phyloP scores from a whole-genome alignment of 2,329 filamentous ascomycete species.

The Pyricularia sp. region DNA sequence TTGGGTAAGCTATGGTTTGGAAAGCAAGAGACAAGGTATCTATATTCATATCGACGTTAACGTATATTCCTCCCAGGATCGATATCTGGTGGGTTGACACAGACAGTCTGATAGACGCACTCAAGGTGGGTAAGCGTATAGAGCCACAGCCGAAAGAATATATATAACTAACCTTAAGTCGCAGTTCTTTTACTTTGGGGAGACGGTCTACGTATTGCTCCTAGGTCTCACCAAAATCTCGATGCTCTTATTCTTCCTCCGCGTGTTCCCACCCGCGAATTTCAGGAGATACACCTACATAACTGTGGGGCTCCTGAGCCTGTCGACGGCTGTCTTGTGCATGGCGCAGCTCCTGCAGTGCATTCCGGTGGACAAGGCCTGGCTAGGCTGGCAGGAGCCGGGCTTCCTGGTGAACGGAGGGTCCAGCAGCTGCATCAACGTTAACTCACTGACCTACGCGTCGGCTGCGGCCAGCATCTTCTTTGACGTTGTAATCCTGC shows the following conservation, averaged over 20 bases:
- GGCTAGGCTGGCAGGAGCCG: slow-evolving; percentile 24
- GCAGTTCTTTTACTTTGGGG: slow-evolving; percentile 23
- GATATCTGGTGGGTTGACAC: slow-evolving; percentile 26
- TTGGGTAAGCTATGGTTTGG: neutral
- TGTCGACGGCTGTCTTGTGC: slow-evolving; percentile 18
- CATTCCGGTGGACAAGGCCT: slow-evolving; percentile 20
- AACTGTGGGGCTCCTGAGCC: slow-evolving; percentile 16
- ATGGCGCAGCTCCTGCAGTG: slow-evolving; percentile 27
- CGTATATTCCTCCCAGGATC: slow-evolving; percentile 21
- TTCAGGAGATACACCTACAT: slow-evolving; percentile 18
- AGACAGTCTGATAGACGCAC: slow-evolving; percentile 17
- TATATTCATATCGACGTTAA: slow-evolving; percentile 11
- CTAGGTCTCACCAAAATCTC: slow-evolving; percentile 21
- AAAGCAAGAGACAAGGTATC: no score
- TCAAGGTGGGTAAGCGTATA: slow-evolving; percentile 15
- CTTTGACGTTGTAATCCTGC: slow-evolving; percentile 24
- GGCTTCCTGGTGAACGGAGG: slow-evolving; percentile 18
- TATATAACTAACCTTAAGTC: neutral
- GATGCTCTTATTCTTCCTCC: slow-evolving; percentile 22
- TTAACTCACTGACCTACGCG: slow-evolving; percentile 21
- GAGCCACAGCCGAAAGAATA: neutral
- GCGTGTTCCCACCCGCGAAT: slow-evolving; percentile 21
- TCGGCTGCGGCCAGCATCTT: slow-evolving; percentile 22
- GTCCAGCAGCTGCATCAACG: slow-evolving; percentile 20
- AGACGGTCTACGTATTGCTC: slow-evolving; percentile 21